These are phyloP conservation scores for Candida dubliniensis DNA, from an alignment of 1,139 yeast species.

Conservation along the genomic window DNA sequence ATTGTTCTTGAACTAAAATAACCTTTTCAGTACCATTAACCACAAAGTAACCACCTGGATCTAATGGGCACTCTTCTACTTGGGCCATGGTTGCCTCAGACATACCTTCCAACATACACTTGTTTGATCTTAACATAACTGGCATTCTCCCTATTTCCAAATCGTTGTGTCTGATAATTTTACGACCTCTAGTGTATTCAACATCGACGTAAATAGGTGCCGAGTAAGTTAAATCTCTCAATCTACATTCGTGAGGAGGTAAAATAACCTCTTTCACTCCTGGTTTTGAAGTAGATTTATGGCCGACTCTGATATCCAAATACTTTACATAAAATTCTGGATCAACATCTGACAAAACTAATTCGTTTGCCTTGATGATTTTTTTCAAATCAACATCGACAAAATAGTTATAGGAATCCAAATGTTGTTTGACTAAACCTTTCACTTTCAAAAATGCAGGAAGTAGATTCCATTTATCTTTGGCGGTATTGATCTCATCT, in stretches of 20 bases:
- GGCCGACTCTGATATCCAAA: conserved; percentile 87
- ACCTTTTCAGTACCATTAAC: conserved; percentile 99
- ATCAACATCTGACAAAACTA: conserved; percentile 89
- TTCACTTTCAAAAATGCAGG: conserved; percentile 96
- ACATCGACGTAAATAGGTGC: conserved; percentile 97
- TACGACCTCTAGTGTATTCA: conserved; percentile 92
- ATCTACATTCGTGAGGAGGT: conserved; percentile 95
- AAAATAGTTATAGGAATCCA: conserved; percentile 94
- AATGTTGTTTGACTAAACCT: conserved; percentile 94
- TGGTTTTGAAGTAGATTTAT: conserved; percentile 53
- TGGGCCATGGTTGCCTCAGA: conserved; percentile 82
- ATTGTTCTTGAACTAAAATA: conserved; percentile 92
- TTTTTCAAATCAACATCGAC: conserved; percentile 92
- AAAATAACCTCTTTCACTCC: conserved; percentile 62
- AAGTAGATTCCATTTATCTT: conserved; percentile 92
- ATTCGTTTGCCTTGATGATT: conserved; percentile 86
- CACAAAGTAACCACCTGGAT: conserved; percentile 97
- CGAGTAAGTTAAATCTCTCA: conserved; percentile 91
- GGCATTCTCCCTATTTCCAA: conserved; percentile 98
- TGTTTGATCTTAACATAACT: conserved; percentile 89
- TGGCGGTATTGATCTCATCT: conserved; percentile 85
- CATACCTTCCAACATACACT: conserved; percentile 81
- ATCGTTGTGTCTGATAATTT: conserved; percentile 85
- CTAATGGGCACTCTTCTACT: conserved; percentile 92
- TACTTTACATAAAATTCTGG: conserved; percentile 94